Percentiles rank a stretch among this genome's conserved stretches.
These are phyloP conservation scores for Lactarius akahatsu DNA, from an alignment of 768 basidiomycete genomes.

Conservation along the genomic window DNA sequence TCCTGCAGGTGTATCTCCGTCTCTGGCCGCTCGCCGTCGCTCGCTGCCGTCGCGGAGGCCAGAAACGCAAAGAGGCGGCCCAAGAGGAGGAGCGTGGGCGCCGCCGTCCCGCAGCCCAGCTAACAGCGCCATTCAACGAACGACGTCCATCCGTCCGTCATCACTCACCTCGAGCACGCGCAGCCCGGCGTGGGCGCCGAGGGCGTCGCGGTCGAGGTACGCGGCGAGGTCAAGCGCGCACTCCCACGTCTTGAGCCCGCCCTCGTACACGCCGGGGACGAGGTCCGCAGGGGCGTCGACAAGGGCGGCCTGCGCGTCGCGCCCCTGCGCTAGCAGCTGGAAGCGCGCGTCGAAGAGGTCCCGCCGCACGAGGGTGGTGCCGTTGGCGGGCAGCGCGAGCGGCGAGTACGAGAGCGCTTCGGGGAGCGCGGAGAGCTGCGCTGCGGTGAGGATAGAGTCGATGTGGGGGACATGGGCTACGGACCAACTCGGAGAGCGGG, in stretches of 20 bases:
- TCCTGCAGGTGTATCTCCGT: slow-evolving; percentile 83
- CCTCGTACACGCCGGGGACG: slow-evolving; percentile 90
- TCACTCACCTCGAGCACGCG: slow-evolving; percentile 69
- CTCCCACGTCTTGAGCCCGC: slow-evolving; percentile 98
- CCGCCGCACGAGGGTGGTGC: slow-evolving; percentile 57
- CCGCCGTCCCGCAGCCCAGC: slow-evolving; percentile 92
- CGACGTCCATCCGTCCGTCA: not conserved
- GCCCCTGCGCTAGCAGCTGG: slow-evolving; percentile 70
- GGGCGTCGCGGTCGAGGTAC: slow-evolving; percentile 45
- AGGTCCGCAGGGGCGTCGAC: slow-evolving; percentile 87
- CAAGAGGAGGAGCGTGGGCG: slow-evolving; percentile 78
- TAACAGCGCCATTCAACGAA: slow-evolving; percentile 34
- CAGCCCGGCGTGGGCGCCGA: slow-evolving; percentile 43
- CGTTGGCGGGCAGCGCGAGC: slow-evolving; percentile 45
- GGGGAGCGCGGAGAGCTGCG: slow-evolving; percentile 69
- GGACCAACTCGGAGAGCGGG: slow-evolving; percentile 36
- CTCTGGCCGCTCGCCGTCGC: slow-evolving; percentile 24
- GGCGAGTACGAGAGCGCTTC: slow-evolving; percentile 79
- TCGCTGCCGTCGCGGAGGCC: slow-evolving; percentile 1
- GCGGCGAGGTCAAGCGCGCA: slow-evolving; percentile 85
- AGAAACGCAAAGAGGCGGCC: slow-evolving; percentile 50
- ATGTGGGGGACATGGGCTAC: slow-evolving; percentile 20
- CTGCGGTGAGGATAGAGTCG: slow-evolving; percentile 22
- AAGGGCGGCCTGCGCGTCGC: slow-evolving; percentile 46
- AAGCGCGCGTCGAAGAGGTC: slow-evolving; percentile 97